Base-by-base conservation (phyloP, 148 eudicot species). In the Chenopodium formosanum region DNA sequence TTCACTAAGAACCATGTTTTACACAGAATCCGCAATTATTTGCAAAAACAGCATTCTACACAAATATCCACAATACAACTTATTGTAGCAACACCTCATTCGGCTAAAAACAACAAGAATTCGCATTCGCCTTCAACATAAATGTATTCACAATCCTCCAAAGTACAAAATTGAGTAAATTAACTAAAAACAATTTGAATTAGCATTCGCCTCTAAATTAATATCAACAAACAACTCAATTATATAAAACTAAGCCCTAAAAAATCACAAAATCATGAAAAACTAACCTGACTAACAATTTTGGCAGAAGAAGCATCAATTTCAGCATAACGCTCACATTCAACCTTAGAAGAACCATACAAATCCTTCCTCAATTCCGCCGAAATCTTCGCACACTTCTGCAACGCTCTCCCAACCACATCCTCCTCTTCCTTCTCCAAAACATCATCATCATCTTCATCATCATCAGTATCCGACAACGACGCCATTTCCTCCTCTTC, bases 231-330 rank as follows among this genome's bases (percentile, higher is more conserved):
- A 63, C 23, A 72, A 64, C 46, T 34, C 16, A 46, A 52, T 58
- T 19, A 37, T 53, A 46, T 17, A n/a, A 48, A 32, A 58, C 29
- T 29, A 19, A 72, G 62, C 16, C 19, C 17, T 14, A 11, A 66
- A 74, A 34, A 74, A 67, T 4, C 23, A 52, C 37, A 60, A 29
- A 27, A 9, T 34, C 23, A 1, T 32, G 62, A n/a, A n/a, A 27
- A 71, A 37, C 83, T 31, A 19, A 96, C 99, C 95, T 96, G 98
- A 89, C 93, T 94, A 75, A 94, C 95, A 79, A 96, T 94, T 79
- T 90, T 81, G 25, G 89, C 91, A 8, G 95, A 89, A 64, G 98
- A 89, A 76, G 89, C 87, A 25, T 92, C 97, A 29, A 87, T 89
- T 79, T 92, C 97, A 0, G 97, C 79, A 82, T 89, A 96, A 13